Evolutionary conservation across 441 rosid species (phyloP).

Genomic region (Pelargonium cotyledonis): DNA sequence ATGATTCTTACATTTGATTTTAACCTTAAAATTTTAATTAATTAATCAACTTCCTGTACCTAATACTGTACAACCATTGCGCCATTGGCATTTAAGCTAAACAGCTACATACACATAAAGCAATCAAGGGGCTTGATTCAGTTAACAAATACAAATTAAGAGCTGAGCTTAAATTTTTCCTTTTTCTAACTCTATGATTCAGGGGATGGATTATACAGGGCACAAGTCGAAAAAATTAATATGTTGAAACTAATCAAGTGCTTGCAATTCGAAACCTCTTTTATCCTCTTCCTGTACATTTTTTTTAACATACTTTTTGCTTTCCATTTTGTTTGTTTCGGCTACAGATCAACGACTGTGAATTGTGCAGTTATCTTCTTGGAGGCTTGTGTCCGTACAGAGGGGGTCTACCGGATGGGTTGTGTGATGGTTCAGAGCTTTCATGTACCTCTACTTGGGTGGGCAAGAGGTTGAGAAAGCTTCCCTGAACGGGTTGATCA

Average conservation of each 20-base stretch:
- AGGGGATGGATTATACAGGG: not conserved
- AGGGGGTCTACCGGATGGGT: not conserved
- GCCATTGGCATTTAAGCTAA: not conserved
- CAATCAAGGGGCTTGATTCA: not conserved
- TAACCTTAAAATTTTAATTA: no score
- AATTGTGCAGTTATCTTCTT: not conserved
- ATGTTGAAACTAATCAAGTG: slow-evolving; percentile 10
- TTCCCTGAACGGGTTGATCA: slow-evolving; percentile 55
- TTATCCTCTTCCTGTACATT: not conserved
- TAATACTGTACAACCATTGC: not conserved
- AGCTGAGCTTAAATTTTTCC: not conserved
- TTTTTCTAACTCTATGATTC: not conserved
- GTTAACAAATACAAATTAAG: not conserved
- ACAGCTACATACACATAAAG: not conserved
- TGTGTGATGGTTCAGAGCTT: slow-evolving; percentile 28
- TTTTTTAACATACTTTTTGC: not conserved
- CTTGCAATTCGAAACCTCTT: slow-evolving; percentile 21
- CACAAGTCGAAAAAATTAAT: not conserved
- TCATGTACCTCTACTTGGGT: slow-evolving; percentile 38
- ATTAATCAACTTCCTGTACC: no score
- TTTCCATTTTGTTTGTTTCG: not conserved
- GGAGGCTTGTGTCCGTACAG: not conserved
- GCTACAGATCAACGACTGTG: not conserved
- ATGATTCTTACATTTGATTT: not conserved
- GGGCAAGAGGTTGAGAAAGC: slow-evolving; percentile 72